phyloP scores from a whole-genome alignment of 2,329 filamentous ascomycete species.

The Massarina eburnea region DNA sequence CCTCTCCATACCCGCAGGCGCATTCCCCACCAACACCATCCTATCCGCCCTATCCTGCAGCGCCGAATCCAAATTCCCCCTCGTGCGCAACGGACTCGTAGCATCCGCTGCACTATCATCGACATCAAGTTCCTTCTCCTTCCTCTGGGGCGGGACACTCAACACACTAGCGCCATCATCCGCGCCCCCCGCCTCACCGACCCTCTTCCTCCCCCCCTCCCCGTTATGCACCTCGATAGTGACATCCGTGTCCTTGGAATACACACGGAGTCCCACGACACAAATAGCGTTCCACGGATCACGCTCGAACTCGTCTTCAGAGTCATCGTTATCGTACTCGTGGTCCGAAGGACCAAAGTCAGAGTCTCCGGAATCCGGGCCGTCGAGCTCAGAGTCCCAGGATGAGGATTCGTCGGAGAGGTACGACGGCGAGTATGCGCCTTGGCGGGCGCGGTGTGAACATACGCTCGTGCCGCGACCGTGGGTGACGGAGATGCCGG shows the following conservation, averaged over 20 bases:
- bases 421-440: conserved; percentile 31
- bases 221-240: conserved; percentile 55
- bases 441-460: conserved; percentile 34
- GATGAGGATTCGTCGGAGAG: conserved; percentile 38
- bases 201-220: conserved; percentile 28
- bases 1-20: conserved; percentile 31
- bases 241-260: conserved; percentile 54
- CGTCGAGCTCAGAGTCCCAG: conserved; percentile 47
- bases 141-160: conserved; percentile 20
- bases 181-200: conserved; percentile 5
- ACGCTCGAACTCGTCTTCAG: conserved; percentile 48
- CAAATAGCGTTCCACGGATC: conserved; percentile 65
- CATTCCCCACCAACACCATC: conserved; percentile 26
- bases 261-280: conserved; percentile 61
- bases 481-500: conserved; percentile 37
- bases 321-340: conserved; percentile 30
- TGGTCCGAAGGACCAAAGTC: conserved; percentile 24
- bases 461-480: conserved; percentile 29
- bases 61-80: conserved; percentile 31
- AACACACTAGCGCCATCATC: conserved; percentile 30
- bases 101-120: conserved; percentile 46
- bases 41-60: conserved; percentile 8
- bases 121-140: conserved; percentile 42
- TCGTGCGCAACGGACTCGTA: conserved; percentile 37
- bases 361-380: conserved; percentile 33